These are phyloP conservation scores for Paramecium sonneborni DNA, from an alignment of 73 alveolate genomes.

Conservation along the genomic window DNA sequence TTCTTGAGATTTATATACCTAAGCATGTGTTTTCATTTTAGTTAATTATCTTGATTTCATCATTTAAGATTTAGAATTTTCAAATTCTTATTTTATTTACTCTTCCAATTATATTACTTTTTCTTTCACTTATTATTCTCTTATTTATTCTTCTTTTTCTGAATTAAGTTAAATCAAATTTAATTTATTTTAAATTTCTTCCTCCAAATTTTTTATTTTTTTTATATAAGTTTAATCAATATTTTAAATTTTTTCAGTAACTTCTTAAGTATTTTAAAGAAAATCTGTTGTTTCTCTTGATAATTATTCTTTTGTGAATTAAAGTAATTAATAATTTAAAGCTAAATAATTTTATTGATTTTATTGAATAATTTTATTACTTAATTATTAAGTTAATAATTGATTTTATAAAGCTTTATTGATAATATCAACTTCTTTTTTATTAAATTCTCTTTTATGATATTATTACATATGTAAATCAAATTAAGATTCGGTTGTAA, in stretches of 20 bases:
- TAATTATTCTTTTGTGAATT: background rate
- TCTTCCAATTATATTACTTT: background rate
- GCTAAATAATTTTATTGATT: background rate
- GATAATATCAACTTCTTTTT: background rate
- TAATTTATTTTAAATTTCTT: background rate
- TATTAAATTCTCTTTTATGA: slow-evolving; percentile 4
- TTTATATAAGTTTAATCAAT: background rate
- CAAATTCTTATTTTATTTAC: background rate
- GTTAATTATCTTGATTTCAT: background rate
- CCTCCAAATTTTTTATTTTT: background rate
- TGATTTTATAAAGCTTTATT: background rate
- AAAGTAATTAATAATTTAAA: background rate
- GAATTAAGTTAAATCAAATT: background rate
- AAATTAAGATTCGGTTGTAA: background rate
- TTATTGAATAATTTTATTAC: background rate
- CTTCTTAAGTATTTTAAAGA: background rate
- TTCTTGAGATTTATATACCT: background rate
- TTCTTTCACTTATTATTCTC: background rate
- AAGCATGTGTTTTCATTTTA: background rate
- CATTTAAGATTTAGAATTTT: background rate
- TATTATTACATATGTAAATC: slow-evolving; percentile 4
- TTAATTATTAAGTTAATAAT: background rate
- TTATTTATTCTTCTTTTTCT: slow-evolving; percentile 9
- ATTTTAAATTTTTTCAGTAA: background rate
- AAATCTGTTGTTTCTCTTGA: background rate